Evolutionary conservation across 2,329 filamentous ascomycete genomes (phyloP), one percentile per base, ranked within the genome.

Genomic region (Colletotrichum noveboracense): DNA sequence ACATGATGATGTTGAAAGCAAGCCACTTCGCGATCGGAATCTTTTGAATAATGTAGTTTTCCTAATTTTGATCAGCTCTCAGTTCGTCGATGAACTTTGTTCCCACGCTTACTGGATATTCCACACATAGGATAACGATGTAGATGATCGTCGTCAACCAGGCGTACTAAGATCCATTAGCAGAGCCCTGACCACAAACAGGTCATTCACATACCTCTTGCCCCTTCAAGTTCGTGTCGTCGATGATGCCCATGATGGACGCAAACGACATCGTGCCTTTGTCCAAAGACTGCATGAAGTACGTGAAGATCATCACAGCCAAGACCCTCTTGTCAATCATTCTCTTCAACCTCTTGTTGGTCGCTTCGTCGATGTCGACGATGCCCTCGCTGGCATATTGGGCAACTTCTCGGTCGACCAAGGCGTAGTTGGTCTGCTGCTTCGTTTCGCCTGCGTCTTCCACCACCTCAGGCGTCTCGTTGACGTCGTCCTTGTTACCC

Each of bases 221-320:
- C 7, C 85, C 85, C 7, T 80, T 77, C 6, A 88, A 82, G 18
- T 86, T 76, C 0, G 80, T 78, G 16, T 82, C 79, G 14, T 74
- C 21, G 30, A 77, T 71, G 60, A 81, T 79, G 55, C 77, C 76
- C 82, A 81, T 80, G 36, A 81, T 78, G 16, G 80, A 80, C 1
- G 79, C 74, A 52, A 81, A 82, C 8, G 77, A 78, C 14, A 81
- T 76, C 4, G 80, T 82, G 2, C 80, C 80, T 58, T 81, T 82
- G 66, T 82, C 80, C 5, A 85, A 77, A 21, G 82, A 87, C 80
- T 82, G 85, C 74, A 79, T 84, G 80, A 81, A 88, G 80, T 89
- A 91, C 48, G 86, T 88, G 71, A 86, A 87, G 61, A 88, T 82
- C 80, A 90, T 88, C 79, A 89, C 89, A 13, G 85, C 87, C 70